Conservation (phyloP, 176 grass and related monocot genomes). For the Dactylis glomerata region DNA sequence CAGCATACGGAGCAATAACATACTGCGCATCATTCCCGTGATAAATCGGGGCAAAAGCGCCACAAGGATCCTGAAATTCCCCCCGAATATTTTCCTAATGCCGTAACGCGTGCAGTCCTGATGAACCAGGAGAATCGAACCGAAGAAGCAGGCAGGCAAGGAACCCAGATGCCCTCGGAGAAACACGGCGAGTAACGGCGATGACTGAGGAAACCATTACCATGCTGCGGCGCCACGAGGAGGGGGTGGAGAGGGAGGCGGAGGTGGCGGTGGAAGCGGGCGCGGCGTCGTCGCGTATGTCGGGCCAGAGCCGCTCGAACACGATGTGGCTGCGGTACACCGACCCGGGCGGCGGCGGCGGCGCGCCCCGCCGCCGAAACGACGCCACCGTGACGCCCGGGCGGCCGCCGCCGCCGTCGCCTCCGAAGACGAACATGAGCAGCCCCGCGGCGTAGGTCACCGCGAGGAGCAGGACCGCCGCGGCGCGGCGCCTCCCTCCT, state of each 20-base stretch:
- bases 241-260: not conserved
- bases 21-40: not conserved
- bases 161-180: not conserved
- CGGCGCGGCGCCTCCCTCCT: conserved; percentile 32
- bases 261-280: conserved; percentile 8
- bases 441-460: conserved; percentile 55
- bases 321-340: conserved; percentile 76
- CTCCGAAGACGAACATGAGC: conserved; percentile 44
- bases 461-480: conserved; percentile 49
- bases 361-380: conserved; percentile 10
- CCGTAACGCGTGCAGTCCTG: not conserved
- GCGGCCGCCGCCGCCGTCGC: not conserved
- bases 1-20: not conserved
- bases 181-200: not conserved
- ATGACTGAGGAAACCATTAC: conserved; percentile 6
- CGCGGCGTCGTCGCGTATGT: conserved; percentile 51
- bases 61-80: not conserved
- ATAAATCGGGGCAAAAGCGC: not conserved
- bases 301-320: conserved; percentile 75
- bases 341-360: conserved; percentile 42
- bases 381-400: conserved; percentile 40
- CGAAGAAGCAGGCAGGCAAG: not conserved
- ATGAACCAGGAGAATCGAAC: not conserved
- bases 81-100: not conserved
- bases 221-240: conserved; percentile 47